A percentile compares a stretch with the other conserved stretches of the same genome.
Evolutionary conservation across 2,329 filamentous ascomycete genomes (phyloP).

Genomic region (Exophiala xenobiotica): DNA sequence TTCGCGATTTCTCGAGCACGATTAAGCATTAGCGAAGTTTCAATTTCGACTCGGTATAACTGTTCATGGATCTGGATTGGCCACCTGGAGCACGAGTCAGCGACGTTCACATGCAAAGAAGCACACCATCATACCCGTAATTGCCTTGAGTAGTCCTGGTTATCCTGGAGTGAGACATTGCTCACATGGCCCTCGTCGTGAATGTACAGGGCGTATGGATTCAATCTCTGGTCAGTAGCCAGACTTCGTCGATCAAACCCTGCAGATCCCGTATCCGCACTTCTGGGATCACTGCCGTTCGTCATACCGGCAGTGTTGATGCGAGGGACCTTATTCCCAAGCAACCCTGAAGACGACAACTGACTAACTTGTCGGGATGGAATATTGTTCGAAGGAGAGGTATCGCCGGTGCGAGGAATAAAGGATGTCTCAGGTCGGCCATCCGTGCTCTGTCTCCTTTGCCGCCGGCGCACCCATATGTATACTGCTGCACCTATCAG

Average conservation of each 20-base stretch:
- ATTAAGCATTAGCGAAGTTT: conserved; percentile 12
- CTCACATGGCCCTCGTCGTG: conserved; percentile 43
- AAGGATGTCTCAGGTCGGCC: conserved; percentile 17
- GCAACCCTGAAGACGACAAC: conserved; percentile 30
- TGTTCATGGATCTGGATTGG: conserved; percentile 29
- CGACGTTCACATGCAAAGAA: neutral
- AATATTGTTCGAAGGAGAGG: conserved; percentile 25
- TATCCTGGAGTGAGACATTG: conserved; percentile 48
- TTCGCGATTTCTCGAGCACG: neutral
- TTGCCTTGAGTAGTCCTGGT: conserved; percentile 49
- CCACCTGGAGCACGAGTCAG: conserved; percentile 24
- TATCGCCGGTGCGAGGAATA: conserved; percentile 19
- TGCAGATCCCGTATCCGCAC: conserved; percentile 19
- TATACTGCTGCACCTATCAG: conserved; percentile 41
- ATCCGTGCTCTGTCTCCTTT: conserved; percentile 22
- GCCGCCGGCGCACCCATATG: conserved; percentile 41
- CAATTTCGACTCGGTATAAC: neutral
- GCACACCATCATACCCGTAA: conserved; percentile 24
- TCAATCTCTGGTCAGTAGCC: conserved; percentile 46
- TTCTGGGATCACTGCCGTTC: conserved; percentile 18
- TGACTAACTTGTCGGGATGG: conserved; percentile 33
- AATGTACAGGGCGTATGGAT: conserved; percentile 43
- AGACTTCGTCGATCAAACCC: conserved; percentile 27
- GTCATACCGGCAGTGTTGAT: conserved; percentile 26
- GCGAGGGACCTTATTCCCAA: conserved; percentile 25